These are phyloP conservation scores for Larix kaempferi DNA, from an alignment of 75 land plant species.

Conservation along the genomic window DNA sequence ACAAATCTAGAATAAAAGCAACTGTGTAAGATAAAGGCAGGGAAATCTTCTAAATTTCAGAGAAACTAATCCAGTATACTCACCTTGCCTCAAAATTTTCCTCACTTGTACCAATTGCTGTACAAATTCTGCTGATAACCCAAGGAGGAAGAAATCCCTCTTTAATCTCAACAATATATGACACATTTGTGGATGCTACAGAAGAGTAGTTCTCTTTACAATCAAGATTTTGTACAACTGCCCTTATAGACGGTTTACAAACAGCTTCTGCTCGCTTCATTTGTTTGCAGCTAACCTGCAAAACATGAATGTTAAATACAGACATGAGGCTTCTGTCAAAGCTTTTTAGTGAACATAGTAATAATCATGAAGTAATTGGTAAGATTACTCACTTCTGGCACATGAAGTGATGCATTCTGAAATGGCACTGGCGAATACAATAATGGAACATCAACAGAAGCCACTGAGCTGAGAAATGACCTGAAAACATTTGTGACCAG, in stretches of 20 bases:
- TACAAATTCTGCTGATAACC: constrained; percentile 62
- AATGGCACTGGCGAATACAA: constrained; percentile 81
- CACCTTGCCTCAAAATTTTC: constrained; percentile 74
- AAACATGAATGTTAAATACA: not conserved
- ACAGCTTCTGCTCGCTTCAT: constrained; percentile 44
- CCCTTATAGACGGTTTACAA: constrained; percentile 9
- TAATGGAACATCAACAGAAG: constrained; percentile 71
- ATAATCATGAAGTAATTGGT: not conserved
- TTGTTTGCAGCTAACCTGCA: constrained; percentile 76
- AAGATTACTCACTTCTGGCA: constrained; percentile 52
- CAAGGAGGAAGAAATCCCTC: constrained; percentile 79
- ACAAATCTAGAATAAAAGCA: too few relatives aligned
- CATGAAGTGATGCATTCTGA: constrained; percentile 62
- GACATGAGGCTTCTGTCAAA: not conserved
- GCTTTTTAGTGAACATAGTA: not conserved
- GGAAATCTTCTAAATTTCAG: too few relatives aligned
- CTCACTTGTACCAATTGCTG: constrained; percentile 39
- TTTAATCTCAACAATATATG: constrained; percentile 69
- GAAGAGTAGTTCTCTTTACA: constrained; percentile 3
- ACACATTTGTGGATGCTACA: constrained; percentile 10
- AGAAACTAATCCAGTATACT: not conserved
- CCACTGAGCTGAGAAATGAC: constrained; percentile 48
- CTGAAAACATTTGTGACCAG: constrained; percentile 27
- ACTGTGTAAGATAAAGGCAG: too few relatives aligned
- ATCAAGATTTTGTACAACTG: not conserved